Evolutionary conservation across 345 rosid species (phyloP).

Genomic region (Cardamine resedifolia): DNA sequence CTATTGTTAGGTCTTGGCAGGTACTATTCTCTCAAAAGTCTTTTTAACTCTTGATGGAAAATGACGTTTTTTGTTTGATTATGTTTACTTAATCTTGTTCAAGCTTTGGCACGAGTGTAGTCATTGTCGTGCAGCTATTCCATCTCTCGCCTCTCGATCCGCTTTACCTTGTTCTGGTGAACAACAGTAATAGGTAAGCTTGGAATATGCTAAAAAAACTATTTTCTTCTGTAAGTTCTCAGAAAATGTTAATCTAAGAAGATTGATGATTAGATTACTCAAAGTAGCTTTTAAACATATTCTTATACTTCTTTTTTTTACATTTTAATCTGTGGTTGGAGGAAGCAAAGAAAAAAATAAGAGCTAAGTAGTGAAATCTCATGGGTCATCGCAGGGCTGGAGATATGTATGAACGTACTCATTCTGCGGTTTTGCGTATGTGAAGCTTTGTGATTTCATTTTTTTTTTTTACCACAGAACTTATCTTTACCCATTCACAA

Average conservation of each 20-base stretch:
- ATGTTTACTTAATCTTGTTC: conserved; percentile 33
- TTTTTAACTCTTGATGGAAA: neutral
- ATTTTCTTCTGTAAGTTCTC: neutral
- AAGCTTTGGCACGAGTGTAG: conserved; percentile 72
- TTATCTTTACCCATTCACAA: neutral
- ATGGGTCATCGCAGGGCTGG: conserved; percentile 64
- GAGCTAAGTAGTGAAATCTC: conserved; percentile 32
- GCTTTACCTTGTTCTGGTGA: conserved; percentile 62
- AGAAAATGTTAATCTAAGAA: neutral
- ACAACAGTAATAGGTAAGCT: conserved; percentile 49
- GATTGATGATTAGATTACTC: neutral
- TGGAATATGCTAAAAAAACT: neutral
- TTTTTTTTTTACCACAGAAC: neutral
- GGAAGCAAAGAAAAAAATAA: conserved; percentile 35
- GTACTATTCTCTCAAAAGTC: conserved; percentile 39
- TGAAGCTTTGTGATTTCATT: conserved; percentile 26
- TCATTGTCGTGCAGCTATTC: conserved; percentile 56
- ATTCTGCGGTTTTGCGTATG: conserved; percentile 20
- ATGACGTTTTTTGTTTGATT: neutral
- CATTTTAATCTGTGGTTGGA: conserved; percentile 28
- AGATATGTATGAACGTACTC: conserved; percentile 57
- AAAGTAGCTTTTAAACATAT: neutral
- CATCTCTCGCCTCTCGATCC: conserved; percentile 67
- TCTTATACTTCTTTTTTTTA: neutral
- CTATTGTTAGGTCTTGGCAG: conserved; percentile 79